These are phyloP conservation scores for Lachancea lanzarotensis DNA, from an alignment of 805 yeast genomes.

Conservation along the genomic window DNA sequence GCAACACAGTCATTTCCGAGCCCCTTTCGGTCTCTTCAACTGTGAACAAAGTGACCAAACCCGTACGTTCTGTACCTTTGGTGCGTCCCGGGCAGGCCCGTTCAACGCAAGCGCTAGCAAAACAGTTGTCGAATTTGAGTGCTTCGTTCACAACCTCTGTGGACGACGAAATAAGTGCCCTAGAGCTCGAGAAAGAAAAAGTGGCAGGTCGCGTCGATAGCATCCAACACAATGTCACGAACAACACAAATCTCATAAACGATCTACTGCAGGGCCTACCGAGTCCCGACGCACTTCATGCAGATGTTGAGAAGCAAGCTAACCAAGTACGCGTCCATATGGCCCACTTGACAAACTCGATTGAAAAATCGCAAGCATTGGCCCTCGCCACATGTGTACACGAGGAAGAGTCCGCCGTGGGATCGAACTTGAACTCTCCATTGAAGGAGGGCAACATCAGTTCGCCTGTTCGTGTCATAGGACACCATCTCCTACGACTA, in stretches of 20 bases:
- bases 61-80: not conserved
- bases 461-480: constrained; percentile 11
- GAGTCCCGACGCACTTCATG: not conserved
- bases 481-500: constrained; percentile 20
- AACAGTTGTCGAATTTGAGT: constrained; percentile 7
- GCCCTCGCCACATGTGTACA: constrained; percentile 53
- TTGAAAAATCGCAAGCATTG: constrained; percentile 61
- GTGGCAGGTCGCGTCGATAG: constrained; percentile 11
- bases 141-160: constrained; percentile 11
- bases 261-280: constrained; percentile 10
- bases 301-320: constrained; percentile 2
- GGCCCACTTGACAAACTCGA: constrained; percentile 17
- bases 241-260: constrained; percentile 8
- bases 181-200: constrained; percentile 14
- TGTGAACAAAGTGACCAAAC: not conserved
- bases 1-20: not conserved
- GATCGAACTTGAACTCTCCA: constrained; percentile 12
- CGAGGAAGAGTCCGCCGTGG: constrained; percentile 39
- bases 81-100: constrained; percentile 2
- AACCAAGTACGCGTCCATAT: constrained; percentile 1
- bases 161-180: constrained; percentile 12
- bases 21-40: constrained; percentile 4
- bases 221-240: constrained; percentile 10
- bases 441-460: constrained; percentile 5
- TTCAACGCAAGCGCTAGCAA: constrained; percentile 5